phyloP scores from a whole-genome alignment of 2,329 filamentous ascomycete genomes.

The Ceratocystis lukuohia region DNA sequence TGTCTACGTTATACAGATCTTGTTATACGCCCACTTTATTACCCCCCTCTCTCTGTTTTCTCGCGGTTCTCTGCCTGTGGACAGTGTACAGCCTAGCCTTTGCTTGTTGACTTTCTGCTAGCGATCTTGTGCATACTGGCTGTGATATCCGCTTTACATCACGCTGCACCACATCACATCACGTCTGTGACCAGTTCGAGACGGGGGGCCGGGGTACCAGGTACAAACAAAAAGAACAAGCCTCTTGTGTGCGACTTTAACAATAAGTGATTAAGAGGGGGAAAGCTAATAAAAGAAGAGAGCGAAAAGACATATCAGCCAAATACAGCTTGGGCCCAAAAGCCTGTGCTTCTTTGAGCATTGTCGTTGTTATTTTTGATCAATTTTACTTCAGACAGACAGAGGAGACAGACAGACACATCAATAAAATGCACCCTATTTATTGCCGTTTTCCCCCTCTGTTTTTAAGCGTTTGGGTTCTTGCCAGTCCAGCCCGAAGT shows the following conservation, averaged over 20 bases:
- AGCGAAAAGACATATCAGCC: not conserved
- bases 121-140: not conserved
- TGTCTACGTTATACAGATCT: not conserved
- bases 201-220: not conserved
- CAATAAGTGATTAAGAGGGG: too few species aligned
- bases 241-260: not conserved
- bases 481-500: slow-evolving; percentile 1
- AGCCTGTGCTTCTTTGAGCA: not conserved
- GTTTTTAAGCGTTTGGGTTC: not conserved
- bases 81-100: not conserved
- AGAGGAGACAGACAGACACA: too few species aligned
- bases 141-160: not conserved
- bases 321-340: not conserved
- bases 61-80: too few species aligned
- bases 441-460: not conserved
- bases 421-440: not conserved
- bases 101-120: not conserved
- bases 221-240: not conserved
- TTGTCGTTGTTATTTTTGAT: not conserved
- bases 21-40: not conserved
- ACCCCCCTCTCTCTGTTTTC: too few species aligned
- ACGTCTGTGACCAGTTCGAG: not conserved
- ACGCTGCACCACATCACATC: not conserved
- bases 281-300: not conserved
- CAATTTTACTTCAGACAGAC: not conserved